Percentiles rank a stretch among this genome's conserved stretches.
Evolutionary conservation across 169 alveolate genomes (phyloP).

Genomic region (Eimeria tenella): DNA sequence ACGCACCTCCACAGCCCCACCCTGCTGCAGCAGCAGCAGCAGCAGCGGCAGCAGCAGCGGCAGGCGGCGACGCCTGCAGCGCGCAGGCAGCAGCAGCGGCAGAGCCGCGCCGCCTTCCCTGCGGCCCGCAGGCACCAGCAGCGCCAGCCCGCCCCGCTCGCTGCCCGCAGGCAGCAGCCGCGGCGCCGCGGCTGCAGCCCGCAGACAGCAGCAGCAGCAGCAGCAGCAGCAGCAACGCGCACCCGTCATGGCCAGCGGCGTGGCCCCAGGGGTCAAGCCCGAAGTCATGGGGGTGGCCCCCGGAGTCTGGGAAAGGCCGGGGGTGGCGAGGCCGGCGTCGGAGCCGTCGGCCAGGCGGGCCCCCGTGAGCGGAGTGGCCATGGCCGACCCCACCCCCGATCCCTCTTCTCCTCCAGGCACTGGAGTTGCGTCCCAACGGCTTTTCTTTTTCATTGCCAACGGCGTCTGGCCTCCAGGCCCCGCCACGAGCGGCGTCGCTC

Average conservation of each 20-base stretch:
- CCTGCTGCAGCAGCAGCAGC: background rate
- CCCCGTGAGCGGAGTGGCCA: slow-evolving; percentile 67
- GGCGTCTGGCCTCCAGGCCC: slow-evolving; percentile 74
- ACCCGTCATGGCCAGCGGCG: slow-evolving; percentile 86
- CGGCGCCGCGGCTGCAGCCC: too few species aligned
- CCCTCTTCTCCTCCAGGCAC: slow-evolving; percentile 71
- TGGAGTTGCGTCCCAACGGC: slow-evolving; percentile 83
- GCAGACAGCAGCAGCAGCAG: background rate
- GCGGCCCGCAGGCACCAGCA: background rate
- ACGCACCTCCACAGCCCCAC: background rate
- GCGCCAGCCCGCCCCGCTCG: background rate
- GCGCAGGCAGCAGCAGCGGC: background rate
- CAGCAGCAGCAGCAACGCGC: slow-evolving; percentile 34
- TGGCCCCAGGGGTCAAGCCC: slow-evolving; percentile 87
- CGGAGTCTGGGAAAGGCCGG: slow-evolving; percentile 56
- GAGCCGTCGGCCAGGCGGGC: slow-evolving; percentile 76
- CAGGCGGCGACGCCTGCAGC: background rate
- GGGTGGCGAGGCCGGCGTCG: slow-evolving; percentile 71
- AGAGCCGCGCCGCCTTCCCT: background rate
- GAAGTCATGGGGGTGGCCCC: slow-evolving; percentile 81
- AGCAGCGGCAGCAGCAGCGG: background rate
- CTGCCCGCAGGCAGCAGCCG: background rate
- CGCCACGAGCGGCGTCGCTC: slow-evolving; percentile 80
- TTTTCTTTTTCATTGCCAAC: slow-evolving; percentile 55
- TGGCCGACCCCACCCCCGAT: slow-evolving; percentile 64